Conservation (phyloP, 2,329 filamentous ascomycete species). For the Calonectria henricotiae region DNA sequence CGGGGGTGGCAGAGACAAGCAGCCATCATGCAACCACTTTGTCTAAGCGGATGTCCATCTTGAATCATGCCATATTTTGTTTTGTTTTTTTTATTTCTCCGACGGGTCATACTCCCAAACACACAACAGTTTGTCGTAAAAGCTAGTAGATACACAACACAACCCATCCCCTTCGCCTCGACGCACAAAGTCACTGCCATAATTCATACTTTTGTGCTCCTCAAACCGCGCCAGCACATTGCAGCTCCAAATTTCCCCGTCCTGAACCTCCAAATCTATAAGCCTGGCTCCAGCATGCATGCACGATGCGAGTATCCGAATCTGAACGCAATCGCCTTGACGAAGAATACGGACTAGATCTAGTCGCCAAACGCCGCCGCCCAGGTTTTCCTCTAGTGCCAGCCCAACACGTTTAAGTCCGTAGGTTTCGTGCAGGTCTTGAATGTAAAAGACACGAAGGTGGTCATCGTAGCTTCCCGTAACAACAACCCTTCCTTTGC, state of each 20-base stretch:
- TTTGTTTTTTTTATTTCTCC: slow-evolving; percentile 6
- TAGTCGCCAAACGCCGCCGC: slow-evolving; percentile 89
- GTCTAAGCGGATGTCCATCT: background rate
- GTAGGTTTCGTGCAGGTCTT: slow-evolving; percentile 61
- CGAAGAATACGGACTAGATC: slow-evolving; percentile 69
- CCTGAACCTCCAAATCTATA: slow-evolving; percentile 63
- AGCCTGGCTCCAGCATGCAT: slow-evolving; percentile 91
- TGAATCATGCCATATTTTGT: background rate
- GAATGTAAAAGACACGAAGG: slow-evolving; percentile 77
- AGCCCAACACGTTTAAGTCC: slow-evolving; percentile 64
- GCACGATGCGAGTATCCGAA: slow-evolving; percentile 84
- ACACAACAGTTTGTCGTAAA: slow-evolving; percentile 82
- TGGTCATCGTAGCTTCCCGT: slow-evolving; percentile 95
- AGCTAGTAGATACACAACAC: slow-evolving; percentile 80
- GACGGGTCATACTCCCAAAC: slow-evolving; percentile 69
- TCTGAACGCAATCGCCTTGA: slow-evolving; percentile 51
- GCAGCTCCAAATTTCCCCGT: slow-evolving; percentile 71
- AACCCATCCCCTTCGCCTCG: slow-evolving; percentile 51
- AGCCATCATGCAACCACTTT: slow-evolving; percentile 1
- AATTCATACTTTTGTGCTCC: slow-evolving; percentile 95
- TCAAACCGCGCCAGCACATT: slow-evolving; percentile 81
- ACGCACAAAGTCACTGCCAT: slow-evolving; percentile 82
- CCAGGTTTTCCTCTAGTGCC: slow-evolving; percentile 78
- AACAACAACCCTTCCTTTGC: slow-evolving; percentile 74
- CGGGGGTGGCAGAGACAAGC: slow-evolving; percentile 7